Evolutionary conservation across 352 stramenopile species (phyloP).

Genomic region (Phytophthora idaei): DNA sequence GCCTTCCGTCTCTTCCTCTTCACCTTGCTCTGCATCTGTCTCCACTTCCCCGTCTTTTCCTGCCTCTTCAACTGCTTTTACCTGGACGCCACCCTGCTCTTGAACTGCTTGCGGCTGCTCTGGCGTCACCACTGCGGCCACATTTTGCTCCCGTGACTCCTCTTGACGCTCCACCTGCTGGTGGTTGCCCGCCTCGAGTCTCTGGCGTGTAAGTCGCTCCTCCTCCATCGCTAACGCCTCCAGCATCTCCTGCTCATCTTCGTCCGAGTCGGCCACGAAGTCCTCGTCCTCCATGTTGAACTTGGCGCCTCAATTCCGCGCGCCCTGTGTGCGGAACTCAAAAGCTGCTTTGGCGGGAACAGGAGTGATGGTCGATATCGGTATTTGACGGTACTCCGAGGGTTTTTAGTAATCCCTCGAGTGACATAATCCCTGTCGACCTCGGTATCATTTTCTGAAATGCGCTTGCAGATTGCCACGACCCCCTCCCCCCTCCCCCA

Average conservation of each 20-base stretch:
- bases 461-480: neutral
- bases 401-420: neutral
- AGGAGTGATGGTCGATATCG: conserved; percentile 19
- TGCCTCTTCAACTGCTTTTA: neutral
- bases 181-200: neutral
- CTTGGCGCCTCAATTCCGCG: neutral
- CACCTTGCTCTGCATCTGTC: neutral
- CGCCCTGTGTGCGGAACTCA: neutral
- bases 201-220: conserved; percentile 10
- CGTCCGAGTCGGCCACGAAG: conserved; percentile 65
- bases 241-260: conserved; percentile 38
- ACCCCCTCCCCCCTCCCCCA: neutral
- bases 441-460: neutral
- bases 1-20: conserved; percentile 6
- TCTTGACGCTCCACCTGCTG: neutral
- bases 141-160: conserved; percentile 2
- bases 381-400: neutral
- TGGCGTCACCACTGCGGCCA: neutral
- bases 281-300: conserved; percentile 51
- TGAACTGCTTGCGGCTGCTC: neutral
- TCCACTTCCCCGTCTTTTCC: neutral
- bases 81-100: neutral
- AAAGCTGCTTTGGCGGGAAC: conserved; percentile 11
- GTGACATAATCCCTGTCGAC: neutral
- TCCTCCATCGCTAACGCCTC: conserved; percentile 18